phyloP scores from a whole-genome alignment of 1,139 yeast species.

The Magnusiomyces fungicola region DNA sequence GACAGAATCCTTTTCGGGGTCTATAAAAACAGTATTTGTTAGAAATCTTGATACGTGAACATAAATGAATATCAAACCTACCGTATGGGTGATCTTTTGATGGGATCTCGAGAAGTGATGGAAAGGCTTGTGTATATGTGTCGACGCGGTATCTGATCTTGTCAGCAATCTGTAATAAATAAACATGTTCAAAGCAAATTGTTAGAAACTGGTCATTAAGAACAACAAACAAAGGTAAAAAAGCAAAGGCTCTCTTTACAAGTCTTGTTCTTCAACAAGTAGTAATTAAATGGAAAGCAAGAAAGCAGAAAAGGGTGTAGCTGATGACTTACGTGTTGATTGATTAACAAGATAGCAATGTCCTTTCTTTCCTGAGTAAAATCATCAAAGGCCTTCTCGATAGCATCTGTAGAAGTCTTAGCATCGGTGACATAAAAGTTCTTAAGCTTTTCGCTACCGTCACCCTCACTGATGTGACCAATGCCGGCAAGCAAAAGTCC shows the following conservation, averaged over 20 bases:
- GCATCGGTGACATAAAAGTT: constrained; percentile 79
- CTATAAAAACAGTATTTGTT: constrained; percentile 26
- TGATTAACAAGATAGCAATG: constrained; percentile 84
- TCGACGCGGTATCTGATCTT: constrained; percentile 78
- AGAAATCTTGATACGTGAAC: constrained; percentile 6
- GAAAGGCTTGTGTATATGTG: constrained; percentile 81
- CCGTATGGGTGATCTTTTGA: constrained; percentile 95
- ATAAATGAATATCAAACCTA: constrained; percentile 16
- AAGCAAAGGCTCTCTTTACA: no score
- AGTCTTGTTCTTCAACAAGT: no score
- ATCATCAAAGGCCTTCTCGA: constrained; percentile 66
- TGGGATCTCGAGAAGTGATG: constrained; percentile 94
- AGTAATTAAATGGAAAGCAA: background rate
- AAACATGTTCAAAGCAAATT: no score
- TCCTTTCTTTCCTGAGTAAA: constrained; percentile 76
- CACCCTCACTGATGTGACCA: constrained; percentile 69
- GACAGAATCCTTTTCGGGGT: constrained; percentile 96
- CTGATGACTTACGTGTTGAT: constrained; percentile 58
- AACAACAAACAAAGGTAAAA: background rate
- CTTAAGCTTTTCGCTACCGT: constrained; percentile 50
- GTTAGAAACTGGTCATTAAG: no score
- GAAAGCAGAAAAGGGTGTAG: background rate
- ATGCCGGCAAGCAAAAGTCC: constrained; percentile 94
- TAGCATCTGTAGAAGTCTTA: constrained; percentile 68
- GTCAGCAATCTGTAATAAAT: constrained; percentile 54